A percentile compares a stretch with the other conserved stretches of the same genome.
These are phyloP conservation scores for Acmispon strigosus DNA, from an alignment of 306 rosid species.

Conservation along the genomic window DNA sequence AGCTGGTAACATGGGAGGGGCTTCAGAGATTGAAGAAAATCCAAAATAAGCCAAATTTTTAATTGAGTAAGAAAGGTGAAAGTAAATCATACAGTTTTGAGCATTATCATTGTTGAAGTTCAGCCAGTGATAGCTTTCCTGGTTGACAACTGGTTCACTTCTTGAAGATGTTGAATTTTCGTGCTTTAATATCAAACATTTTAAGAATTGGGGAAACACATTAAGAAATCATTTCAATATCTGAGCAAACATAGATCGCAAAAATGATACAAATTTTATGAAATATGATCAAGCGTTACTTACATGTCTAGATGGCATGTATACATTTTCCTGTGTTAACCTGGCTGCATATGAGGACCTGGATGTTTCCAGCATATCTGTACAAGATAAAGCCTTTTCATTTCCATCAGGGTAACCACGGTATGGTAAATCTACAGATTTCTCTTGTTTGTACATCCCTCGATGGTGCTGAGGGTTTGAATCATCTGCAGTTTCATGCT, in stretches of 20 bases:
- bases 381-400: constrained; percentile 53
- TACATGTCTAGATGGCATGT: constrained; percentile 43
- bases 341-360: constrained; percentile 26
- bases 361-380: constrained; percentile 40
- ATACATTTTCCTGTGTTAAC: constrained; percentile 26
- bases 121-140: constrained; percentile 44
- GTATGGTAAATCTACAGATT: constrained; percentile 29
- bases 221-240: background rate
- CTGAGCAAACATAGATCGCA: constrained; percentile 1
- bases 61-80: background rate
- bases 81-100: constrained; percentile 43
- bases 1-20: constrained; percentile 42
- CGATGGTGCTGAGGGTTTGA: constrained; percentile 29
- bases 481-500: constrained; percentile 30
- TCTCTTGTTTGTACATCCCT: constrained; percentile 37
- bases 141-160: constrained; percentile 32
- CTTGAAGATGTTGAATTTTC: constrained; percentile 29
- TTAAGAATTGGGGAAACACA: constrained; percentile 10
- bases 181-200: constrained; percentile 33
- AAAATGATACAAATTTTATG: constrained; percentile 11
- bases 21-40: constrained; percentile 34
- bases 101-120: constrained; percentile 28
- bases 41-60: background rate
- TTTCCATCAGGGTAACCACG: constrained; percentile 33
- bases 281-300: constrained; percentile 27